Percentiles rank a stretch among this genome's conserved stretches.
phyloP scores from a whole-genome alignment of 179 eudicot species.

The Heliamphora pulchella region DNA sequence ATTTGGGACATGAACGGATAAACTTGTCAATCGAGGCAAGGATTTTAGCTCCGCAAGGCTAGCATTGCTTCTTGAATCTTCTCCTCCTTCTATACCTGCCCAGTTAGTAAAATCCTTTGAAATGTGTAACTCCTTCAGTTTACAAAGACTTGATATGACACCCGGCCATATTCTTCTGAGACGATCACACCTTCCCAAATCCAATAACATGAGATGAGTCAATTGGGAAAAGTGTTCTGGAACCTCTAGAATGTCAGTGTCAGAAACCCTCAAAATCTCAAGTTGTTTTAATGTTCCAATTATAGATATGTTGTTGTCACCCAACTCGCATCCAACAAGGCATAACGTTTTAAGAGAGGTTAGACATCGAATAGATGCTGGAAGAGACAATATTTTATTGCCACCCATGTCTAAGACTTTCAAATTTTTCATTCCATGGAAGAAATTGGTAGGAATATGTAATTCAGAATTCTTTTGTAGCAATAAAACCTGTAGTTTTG shows the following conservation, averaged over 20 bases:
- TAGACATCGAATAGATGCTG: background rate
- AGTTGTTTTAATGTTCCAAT: slow-evolving; percentile 6
- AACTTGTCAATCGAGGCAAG: background rate
- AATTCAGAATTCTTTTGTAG: background rate
- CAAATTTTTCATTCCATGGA: slow-evolving; percentile 10
- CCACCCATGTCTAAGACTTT: background rate
- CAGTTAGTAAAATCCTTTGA: background rate
- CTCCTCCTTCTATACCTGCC: background rate
- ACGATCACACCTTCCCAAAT: background rate
- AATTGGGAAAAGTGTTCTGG: slow-evolving; percentile 5
- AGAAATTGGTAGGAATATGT: slow-evolving; percentile 2
- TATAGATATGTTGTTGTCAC: background rate
- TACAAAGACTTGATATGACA: background rate
- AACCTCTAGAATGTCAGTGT: background rate
- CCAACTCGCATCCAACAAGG: background rate
- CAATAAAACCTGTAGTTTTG: slow-evolving; percentile 7
- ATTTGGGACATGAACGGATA: background rate
- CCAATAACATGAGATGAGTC: slow-evolving; percentile 11
- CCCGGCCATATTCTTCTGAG: background rate
- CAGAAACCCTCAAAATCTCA: background rate
- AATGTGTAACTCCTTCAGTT: slow-evolving; percentile 5
- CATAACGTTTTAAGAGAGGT: background rate
- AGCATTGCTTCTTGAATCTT: background rate
- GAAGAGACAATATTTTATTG: background rate
- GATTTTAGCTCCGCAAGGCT: background rate